phyloP scores from a whole-genome alignment of 345 rosid genomes.

The Draba incana region DNA sequence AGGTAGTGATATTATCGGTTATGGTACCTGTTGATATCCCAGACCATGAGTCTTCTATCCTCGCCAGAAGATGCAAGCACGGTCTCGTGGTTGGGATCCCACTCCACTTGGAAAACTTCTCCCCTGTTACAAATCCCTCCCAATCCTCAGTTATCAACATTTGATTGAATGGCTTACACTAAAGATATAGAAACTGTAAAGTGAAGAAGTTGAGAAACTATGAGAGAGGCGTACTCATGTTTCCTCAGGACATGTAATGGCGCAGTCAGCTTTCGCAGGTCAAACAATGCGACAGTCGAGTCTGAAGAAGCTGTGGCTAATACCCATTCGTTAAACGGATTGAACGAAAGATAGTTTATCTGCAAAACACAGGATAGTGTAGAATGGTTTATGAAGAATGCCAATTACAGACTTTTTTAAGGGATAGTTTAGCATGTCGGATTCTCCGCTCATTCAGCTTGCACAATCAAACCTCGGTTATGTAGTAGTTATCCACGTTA shows the following conservation, averaged over 20 bases:
- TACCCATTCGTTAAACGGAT: constrained; percentile 82
- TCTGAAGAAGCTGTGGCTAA: constrained; percentile 95
- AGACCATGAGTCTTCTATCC: constrained; percentile 88
- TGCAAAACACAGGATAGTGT: constrained; percentile 36
- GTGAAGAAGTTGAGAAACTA: not conserved
- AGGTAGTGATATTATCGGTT: not conserved
- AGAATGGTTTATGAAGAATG: constrained; percentile 6
- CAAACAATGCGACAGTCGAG: constrained; percentile 77
- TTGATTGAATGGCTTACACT: not conserved
- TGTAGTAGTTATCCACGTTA: not conserved
- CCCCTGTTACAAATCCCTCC: constrained; percentile 53
- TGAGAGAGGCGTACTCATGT: constrained; percentile 58
- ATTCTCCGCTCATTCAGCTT: no score
- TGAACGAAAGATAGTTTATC: constrained; percentile 88
- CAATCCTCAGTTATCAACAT: not conserved
- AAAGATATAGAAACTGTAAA: constrained; percentile 1
- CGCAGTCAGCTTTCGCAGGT: constrained; percentile 66
- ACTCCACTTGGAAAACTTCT: constrained; percentile 95
- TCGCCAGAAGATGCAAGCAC: constrained; percentile 92
- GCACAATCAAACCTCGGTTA: no score
- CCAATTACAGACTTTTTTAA: not conserved
- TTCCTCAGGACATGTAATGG: constrained; percentile 76
- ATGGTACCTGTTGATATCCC: constrained; percentile 90
- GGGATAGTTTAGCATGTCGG: no score
- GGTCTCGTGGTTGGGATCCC: constrained; percentile 96